phyloP scores from a whole-genome alignment of 2,329 filamentous ascomycete species.

The Pseudopithomyces maydicus region DNA sequence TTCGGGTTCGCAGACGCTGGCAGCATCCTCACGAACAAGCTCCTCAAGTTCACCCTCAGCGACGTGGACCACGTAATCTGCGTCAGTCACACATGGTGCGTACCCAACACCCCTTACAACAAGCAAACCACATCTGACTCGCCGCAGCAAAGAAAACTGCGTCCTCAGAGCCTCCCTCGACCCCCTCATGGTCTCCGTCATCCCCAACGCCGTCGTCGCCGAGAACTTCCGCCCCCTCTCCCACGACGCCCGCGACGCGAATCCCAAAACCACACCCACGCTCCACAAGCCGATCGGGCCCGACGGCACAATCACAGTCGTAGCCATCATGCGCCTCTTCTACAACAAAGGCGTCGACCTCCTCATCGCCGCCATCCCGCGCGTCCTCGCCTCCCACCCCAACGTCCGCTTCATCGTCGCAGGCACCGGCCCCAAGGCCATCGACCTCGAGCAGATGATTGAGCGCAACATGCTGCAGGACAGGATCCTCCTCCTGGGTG shows the following conservation, averaged over 20 bases:
- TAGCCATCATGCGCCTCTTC: constrained; percentile 95
- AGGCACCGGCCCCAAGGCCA: constrained; percentile 93
- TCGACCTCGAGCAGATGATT: constrained; percentile 97
- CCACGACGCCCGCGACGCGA: constrained; percentile 31
- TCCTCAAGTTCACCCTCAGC: constrained; percentile 93
- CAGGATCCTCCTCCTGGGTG: constrained; percentile 87
- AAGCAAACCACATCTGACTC: constrained; percentile 11
- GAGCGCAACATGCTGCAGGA: constrained; percentile 94
- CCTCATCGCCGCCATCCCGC: constrained; percentile 92
- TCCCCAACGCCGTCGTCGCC: constrained; percentile 95
- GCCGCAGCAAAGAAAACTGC: constrained; percentile 88
- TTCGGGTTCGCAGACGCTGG: constrained; percentile 97
- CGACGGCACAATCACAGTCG: constrained; percentile 88
- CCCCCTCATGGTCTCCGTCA: constrained; percentile 95
- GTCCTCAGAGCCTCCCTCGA: constrained; percentile 93
- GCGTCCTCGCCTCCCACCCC: constrained; percentile 85
- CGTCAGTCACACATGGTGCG: constrained; percentile 95
- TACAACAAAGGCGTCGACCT: constrained; percentile 99
- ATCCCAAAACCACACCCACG: constrained; percentile 48
- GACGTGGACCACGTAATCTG: constrained; percentile 99
- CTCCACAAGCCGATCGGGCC: constrained; percentile 75
- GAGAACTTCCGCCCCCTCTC: constrained; percentile 86
- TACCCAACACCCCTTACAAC: background rate
- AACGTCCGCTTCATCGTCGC: constrained; percentile 98
- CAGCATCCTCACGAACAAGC: constrained; percentile 95